phyloP scores from a whole-genome alignment of 768 basidiomycete species.

The Mycena rosella region DNA sequence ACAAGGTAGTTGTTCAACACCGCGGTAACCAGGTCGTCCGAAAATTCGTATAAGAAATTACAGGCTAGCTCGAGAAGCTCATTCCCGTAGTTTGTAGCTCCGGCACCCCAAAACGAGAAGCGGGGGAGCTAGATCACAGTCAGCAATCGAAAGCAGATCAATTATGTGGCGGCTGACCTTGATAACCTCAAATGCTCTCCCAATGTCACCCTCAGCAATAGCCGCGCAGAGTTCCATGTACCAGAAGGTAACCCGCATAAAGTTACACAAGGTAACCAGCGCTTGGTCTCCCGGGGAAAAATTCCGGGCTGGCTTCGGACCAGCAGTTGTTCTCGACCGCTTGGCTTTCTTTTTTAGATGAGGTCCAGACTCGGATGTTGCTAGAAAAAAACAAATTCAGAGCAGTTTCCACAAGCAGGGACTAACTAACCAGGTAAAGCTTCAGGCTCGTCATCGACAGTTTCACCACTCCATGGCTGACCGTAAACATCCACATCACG shows the following conservation, averaged over 20 bases:
- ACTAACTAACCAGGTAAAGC: not conserved
- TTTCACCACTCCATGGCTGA: slow-evolving; percentile 2
- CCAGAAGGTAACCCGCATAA: slow-evolving; percentile 23
- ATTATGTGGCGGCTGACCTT: not conserved
- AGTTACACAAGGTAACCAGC: not conserved
- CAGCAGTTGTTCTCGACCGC: not conserved
- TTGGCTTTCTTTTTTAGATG: not conserved
- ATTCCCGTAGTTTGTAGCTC: slow-evolving; percentile 37
- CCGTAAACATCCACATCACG: not conserved
- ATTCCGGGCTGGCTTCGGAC: slow-evolving; percentile 3
- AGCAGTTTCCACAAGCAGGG: not conserved
- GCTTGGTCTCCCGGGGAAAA: slow-evolving; percentile 9
- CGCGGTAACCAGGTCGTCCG: slow-evolving; percentile 13
- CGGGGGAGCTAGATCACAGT: slow-evolving; percentile 5
- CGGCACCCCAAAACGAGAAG: slow-evolving; percentile 37
- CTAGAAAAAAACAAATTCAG: not conserved
- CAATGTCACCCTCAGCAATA: slow-evolving; percentile 22
- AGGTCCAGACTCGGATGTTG: not conserved
- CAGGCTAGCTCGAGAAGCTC: slow-evolving; percentile 39
- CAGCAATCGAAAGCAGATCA: not conserved
- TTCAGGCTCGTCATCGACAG: not conserved
- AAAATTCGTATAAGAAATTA: slow-evolving; percentile 34
- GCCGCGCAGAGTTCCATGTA: slow-evolving; percentile 21
- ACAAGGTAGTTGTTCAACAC: slow-evolving; percentile 36
- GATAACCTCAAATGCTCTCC: slow-evolving; percentile 15